Evolutionary conservation across 1,284 basidiomycete species (phyloP).

Genomic region (Phenoliferia sp.): DNA sequence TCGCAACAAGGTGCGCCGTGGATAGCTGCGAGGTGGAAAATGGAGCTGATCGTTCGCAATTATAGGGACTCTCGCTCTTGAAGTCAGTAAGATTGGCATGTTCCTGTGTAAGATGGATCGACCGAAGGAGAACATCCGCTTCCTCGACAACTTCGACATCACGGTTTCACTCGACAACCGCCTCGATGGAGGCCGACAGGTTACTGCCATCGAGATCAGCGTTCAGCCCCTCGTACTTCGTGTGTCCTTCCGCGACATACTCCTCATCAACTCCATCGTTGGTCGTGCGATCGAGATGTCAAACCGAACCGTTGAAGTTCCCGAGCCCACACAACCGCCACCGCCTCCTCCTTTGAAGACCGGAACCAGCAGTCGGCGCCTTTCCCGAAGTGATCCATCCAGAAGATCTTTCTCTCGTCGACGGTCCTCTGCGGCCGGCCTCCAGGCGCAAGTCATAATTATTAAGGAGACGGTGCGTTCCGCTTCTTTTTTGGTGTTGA

Average conservation of each 20-base stretch:
- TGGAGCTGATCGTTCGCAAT: not conserved
- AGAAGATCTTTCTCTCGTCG: slow-evolving; percentile 38
- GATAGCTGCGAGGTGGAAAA: slow-evolving; percentile 40
- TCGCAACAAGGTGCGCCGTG: slow-evolving; percentile 68
- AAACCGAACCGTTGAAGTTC: slow-evolving; percentile 32
- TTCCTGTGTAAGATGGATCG: slow-evolving; percentile 86
- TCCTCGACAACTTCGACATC: slow-evolving; percentile 89
- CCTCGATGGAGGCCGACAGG: slow-evolving; percentile 64
- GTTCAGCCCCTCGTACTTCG: slow-evolving; percentile 78
- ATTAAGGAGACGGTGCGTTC: slow-evolving; percentile 56
- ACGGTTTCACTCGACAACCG: slow-evolving; percentile 82
- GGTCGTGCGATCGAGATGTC: slow-evolving; percentile 79
- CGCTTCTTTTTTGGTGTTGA: not conserved
- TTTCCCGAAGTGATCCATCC: not conserved
- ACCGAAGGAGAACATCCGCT: slow-evolving; percentile 74
- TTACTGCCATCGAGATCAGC: slow-evolving; percentile 79
- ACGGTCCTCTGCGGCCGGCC: slow-evolving; percentile 45
- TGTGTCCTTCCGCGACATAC: slow-evolving; percentile 88
- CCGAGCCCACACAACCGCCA: not conserved
- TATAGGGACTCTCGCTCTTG: slow-evolving; percentile 66
- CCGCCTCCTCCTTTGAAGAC: not conserved
- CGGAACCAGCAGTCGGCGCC: not conserved
- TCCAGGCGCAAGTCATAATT: slow-evolving; percentile 54
- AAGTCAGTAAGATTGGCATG: slow-evolving; percentile 83
- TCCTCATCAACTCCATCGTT: slow-evolving; percentile 80